Base-by-base conservation (phyloP, 2,329 filamentous ascomycete species). In the Exophiala spinifera region DNA sequence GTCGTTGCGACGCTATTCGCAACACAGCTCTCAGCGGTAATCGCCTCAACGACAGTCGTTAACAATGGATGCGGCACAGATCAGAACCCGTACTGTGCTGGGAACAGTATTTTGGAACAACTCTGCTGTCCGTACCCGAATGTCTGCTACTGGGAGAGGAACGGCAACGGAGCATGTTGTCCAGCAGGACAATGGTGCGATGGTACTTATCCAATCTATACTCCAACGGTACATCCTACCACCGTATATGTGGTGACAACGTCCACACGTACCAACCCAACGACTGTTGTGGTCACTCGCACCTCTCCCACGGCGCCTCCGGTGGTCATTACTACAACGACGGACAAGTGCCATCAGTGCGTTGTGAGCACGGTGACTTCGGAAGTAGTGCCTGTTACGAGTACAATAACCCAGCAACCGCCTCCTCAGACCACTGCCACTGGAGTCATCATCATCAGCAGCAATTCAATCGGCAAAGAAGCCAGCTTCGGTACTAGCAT, bases 161-260 rank as follows among this genome's bases (percentile, higher is more conserved):
- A 62, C n/a, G 63, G 65, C 5, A 45, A 52, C 2, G 59, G 65
- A 8, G 63, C 57, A 14, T 67, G 65, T 52, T 67, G 65, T 60
- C 63, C 64, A 1, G 50, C 60, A 20, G 65, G 64, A 34, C 54
- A 62, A 53, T 55, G 57, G n/a, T 67, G 65, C 37, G 39, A 52
- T 44, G 57, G 57, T 4, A 37, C 46, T 21, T 36, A 55, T 8
- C 56, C 56, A 31, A 56, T 44, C 20, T 53, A 48, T 23, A 49
- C 51, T 3, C 40, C 54, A 23, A 50, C 53, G 8, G 19, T 46
- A 3, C 25, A 49, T 7, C 45, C 56, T 14, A 50, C 56, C 13
- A 59, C 56, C 14, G 42, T 51, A 19, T 48, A 31, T n/a, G 19
- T 31, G 20, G 51, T 45, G 21, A 37, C 39, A 21, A 52, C 49